Conservation (phyloP, 805 yeast genomes). For the Ogataea pini region DNA sequence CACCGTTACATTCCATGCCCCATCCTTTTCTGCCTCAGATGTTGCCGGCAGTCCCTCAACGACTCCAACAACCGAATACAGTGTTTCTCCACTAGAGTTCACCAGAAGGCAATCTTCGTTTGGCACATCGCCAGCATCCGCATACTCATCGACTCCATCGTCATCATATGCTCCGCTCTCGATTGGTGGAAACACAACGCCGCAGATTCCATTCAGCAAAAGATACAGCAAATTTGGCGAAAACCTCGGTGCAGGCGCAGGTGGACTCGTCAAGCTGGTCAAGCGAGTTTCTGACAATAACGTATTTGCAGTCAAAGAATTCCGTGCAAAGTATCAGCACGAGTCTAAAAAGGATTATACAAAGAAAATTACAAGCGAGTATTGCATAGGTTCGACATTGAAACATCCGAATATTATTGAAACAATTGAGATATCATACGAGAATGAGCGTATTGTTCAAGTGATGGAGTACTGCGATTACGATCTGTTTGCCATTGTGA, state of each 20-base stretch:
- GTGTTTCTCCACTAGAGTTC: conserved; percentile 26
- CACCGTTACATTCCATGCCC: conserved; percentile 19
- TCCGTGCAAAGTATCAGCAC: conserved; percentile 69
- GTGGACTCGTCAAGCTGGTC: conserved; percentile 82
- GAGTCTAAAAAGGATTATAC: conserved; percentile 86
- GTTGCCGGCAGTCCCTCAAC: conserved; percentile 9
- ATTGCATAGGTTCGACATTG: conserved; percentile 88
- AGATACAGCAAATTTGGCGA: conserved; percentile 83
- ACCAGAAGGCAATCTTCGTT: conserved; percentile 14
- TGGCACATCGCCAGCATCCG: conserved; percentile 17
- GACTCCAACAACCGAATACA: conserved; percentile 18
- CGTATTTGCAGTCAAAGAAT: conserved; percentile 91
- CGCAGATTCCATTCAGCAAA: conserved; percentile 64
- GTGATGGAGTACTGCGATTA: conserved; percentile 95
- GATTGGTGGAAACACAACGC: conserved; percentile 41
- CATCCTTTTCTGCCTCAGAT: conserved; percentile 9
- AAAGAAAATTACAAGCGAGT: conserved; percentile 90
- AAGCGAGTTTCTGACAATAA: conserved; percentile 64
- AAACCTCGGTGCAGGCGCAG: conserved; percentile 92
- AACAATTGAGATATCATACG: conserved; percentile 89
- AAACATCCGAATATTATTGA: conserved; percentile 89
- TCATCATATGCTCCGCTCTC: conserved; percentile 26
- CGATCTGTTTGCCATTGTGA: conserved; percentile 90
- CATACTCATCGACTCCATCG: conserved; percentile 11
- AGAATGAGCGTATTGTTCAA: conserved; percentile 81